Evolutionary conservation across 176 grass and related monocot genomes (phyloP).

Genomic region (Zea mays): DNA sequence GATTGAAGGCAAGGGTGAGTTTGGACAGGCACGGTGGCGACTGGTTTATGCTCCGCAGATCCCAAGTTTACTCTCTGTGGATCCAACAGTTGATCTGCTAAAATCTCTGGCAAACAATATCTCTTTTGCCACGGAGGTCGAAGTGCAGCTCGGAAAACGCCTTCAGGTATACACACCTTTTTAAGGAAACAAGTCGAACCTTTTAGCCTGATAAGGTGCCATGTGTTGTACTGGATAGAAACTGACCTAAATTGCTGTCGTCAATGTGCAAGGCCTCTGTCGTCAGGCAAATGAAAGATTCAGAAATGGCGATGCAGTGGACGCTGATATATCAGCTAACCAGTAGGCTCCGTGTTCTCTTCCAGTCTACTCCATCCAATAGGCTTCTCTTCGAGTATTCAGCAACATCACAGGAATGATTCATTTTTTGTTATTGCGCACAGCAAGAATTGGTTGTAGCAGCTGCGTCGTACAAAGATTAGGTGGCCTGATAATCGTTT

Average conservation of each 20-base stretch:
- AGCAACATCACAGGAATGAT: slow-evolving; percentile 75
- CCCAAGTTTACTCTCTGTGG: slow-evolving; percentile 86
- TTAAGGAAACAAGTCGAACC: not conserved
- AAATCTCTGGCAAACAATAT: slow-evolving; percentile 98
- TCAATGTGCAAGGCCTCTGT: slow-evolving; percentile 78
- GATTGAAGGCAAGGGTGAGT: slow-evolving; percentile 96
- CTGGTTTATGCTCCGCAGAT: slow-evolving; percentile 92
- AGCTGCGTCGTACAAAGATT: slow-evolving; percentile 24
- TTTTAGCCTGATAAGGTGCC: slow-evolving; percentile 14
- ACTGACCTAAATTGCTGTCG: not conserved
- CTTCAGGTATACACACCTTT: slow-evolving; percentile 64
- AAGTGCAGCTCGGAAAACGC: slow-evolving; percentile 86
- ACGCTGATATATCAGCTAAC: slow-evolving; percentile 82
- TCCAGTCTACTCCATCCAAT: slow-evolving; percentile 92
- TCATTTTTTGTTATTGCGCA: slow-evolving; percentile 24
- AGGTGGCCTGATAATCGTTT: slow-evolving; percentile 15
- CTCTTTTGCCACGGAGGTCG: slow-evolving; percentile 91
- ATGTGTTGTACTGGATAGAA: slow-evolving; percentile 2
- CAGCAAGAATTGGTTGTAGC: not conserved
- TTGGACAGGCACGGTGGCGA: slow-evolving; percentile 91
- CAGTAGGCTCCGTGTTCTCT: slow-evolving; percentile 85
- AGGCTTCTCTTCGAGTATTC: slow-evolving; percentile 98
- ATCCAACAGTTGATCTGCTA: slow-evolving; percentile 86
- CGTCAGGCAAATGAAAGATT: slow-evolving; percentile 99
- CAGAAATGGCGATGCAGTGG: slow-evolving; percentile 99